Evolutionary conservation across 2,329 filamentous ascomycete species (phyloP).

Genomic region (Tolypocladium ovalisporum): DNA sequence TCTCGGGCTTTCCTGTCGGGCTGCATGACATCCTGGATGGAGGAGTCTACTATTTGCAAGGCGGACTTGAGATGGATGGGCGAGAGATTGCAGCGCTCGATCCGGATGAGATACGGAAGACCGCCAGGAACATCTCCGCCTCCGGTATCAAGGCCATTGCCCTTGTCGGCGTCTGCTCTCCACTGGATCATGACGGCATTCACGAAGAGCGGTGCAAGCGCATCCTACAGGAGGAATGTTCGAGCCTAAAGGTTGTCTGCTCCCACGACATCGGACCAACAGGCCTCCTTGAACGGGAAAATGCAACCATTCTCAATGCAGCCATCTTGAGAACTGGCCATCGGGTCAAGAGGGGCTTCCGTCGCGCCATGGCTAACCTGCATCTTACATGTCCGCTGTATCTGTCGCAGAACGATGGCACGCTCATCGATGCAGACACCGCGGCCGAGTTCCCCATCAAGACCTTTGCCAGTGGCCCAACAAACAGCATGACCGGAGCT

Average conservation of each 20-base stretch:
- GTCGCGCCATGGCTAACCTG: constrained; percentile 31
- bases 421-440: constrained; percentile 33
- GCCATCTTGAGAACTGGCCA: constrained; percentile 36
- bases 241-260: constrained; percentile 26
- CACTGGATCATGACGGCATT: constrained; percentile 27
- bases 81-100: constrained; percentile 28
- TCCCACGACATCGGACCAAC: constrained; percentile 32
- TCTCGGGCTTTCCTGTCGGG: constrained; percentile 31
- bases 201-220: constrained; percentile 28
- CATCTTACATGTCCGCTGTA: constrained; percentile 31
- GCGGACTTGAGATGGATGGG: constrained; percentile 37
- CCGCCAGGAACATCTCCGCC: constrained; percentile 20
- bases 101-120: constrained; percentile 22
- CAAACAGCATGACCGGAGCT: constrained; percentile 42
- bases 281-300: constrained; percentile 36
- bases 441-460: constrained; percentile 39
- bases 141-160: constrained; percentile 26
- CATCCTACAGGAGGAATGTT: constrained; percentile 23
- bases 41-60: constrained; percentile 28
- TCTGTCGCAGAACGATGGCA: constrained; percentile 43
- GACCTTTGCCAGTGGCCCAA: constrained; percentile 42
- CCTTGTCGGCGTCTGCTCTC: constrained; percentile 34
- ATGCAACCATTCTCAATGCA: constrained; percentile 44
- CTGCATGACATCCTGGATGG: constrained; percentile 29
- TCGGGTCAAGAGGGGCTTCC: constrained; percentile 35